These are phyloP conservation scores for Adansonia gregorii DNA, from an alignment of 441 rosid species.

Conservation along the genomic window DNA sequence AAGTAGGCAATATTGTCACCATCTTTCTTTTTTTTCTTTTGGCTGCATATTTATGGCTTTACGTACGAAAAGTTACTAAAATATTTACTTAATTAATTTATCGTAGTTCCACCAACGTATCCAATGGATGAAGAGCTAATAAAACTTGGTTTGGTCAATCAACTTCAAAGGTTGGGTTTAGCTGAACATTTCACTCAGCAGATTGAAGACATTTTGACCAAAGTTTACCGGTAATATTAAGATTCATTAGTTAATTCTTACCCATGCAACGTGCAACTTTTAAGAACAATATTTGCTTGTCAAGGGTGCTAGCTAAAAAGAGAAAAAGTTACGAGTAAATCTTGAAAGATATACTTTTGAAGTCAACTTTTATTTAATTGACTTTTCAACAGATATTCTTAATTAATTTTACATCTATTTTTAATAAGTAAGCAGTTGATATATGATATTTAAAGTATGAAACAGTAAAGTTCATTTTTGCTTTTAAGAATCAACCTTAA, in stretches of 20 bases:
- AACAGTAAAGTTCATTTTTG: too few relatives aligned
- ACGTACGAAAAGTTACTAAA: not conserved
- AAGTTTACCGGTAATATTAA: constrained; percentile 49
- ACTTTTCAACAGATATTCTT: too few relatives aligned
- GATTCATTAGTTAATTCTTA: not conserved
- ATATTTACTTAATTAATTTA: not conserved
- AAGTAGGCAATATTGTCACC: not conserved
- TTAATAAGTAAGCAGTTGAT: too few relatives aligned
- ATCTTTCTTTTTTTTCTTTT: not conserved
- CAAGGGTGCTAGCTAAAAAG: too few relatives aligned
- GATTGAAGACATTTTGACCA: constrained; percentile 42
- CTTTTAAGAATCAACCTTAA: too few relatives aligned
- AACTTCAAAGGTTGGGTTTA: constrained; percentile 54
- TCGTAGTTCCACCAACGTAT: constrained; percentile 49
- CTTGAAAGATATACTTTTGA: too few relatives aligned
- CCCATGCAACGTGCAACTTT: too few relatives aligned
- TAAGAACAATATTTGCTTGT: too few relatives aligned
- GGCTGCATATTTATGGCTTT: not conserved
- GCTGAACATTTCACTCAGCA: constrained; percentile 49
- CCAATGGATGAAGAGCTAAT: constrained; percentile 55
- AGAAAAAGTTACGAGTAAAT: too few relatives aligned
- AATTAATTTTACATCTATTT: too few relatives aligned
- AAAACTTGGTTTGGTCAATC: constrained; percentile 53
- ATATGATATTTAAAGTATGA: too few relatives aligned
- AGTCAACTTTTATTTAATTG: too few relatives aligned